A percentile compares a stretch with the other conserved stretches of the same genome.
These are phyloP conservation scores for Nelumbo lutea DNA, from an alignment of 164 flowering plant genomes.

Conservation along the genomic window DNA sequence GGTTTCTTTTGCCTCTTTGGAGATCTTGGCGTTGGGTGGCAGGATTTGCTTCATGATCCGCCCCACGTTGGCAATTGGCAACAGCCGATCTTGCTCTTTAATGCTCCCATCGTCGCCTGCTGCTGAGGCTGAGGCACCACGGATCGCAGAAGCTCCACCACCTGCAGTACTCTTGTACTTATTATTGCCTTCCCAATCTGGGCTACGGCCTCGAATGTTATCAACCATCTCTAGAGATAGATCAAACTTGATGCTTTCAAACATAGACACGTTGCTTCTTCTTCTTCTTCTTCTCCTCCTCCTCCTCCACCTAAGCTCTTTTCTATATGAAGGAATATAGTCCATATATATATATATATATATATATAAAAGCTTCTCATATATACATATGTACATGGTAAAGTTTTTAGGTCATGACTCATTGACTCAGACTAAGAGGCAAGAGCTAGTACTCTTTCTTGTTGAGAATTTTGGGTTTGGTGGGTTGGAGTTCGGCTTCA, in stretches of 20 bases:
- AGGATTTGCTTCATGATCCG: conserved; percentile 74
- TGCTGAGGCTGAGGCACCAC: conserved; percentile 5
- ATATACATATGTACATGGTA: neutral
- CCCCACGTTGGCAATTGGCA: conserved; percentile 79
- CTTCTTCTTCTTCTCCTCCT: too few relatives aligned
- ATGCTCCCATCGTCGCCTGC: conserved; percentile 26
- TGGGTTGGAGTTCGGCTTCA: neutral
- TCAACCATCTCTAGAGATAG: conserved; percentile 30
- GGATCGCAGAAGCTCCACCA: conserved; percentile 6
- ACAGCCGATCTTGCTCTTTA: conserved; percentile 62
- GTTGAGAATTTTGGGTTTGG: neutral
- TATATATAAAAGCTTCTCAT: neutral
- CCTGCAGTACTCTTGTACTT: conserved; percentile 14
- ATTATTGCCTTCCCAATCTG: conserved; percentile 14
- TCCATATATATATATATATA: neutral
- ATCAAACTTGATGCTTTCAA: conserved; percentile 24
- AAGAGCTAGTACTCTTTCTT: too few relatives aligned
- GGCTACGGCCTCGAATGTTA: conserved; percentile 16
- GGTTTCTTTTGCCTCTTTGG: conserved; percentile 80
- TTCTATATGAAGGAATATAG: conserved; percentile 1
- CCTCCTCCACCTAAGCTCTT: neutral
- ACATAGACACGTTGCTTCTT: conserved; percentile 31
- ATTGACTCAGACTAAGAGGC: neutral
- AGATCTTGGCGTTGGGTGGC: conserved; percentile 67
- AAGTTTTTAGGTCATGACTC: conserved; percentile 11